A percentile compares a stretch with the other conserved stretches of the same genome.
Conservation (phyloP, 352 stramenopile species). For the Phytopythium helicoides region DNA sequence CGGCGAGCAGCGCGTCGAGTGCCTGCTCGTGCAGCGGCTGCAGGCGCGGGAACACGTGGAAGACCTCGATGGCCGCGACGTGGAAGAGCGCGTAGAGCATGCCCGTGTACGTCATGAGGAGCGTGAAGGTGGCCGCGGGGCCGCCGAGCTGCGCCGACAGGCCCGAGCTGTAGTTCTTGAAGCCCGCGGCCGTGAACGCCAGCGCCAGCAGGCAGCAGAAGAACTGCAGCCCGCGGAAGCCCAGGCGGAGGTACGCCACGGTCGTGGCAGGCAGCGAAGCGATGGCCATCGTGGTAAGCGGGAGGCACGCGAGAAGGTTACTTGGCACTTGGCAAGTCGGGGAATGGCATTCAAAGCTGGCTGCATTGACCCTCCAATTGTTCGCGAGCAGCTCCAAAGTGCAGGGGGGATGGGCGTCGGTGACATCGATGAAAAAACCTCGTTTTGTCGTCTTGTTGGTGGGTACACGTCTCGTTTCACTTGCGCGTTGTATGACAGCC, state of each 20-base stretch:
- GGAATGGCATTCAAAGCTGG: too few species aligned
- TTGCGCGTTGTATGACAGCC: too few species aligned
- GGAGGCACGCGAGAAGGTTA: not conserved
- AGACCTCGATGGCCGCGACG: slow-evolving; percentile 40
- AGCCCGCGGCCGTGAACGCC: slow-evolving; percentile 36
- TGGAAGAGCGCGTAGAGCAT: slow-evolving; percentile 62
- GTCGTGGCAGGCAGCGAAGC: slow-evolving; percentile 18
- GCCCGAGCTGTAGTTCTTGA: slow-evolving; percentile 24
- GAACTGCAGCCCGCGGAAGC: slow-evolving; percentile 46
- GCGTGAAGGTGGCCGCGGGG: slow-evolving; percentile 39
- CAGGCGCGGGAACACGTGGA: slow-evolving; percentile 19
- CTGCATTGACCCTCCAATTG: not conserved
- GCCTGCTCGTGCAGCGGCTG: slow-evolving; percentile 17
- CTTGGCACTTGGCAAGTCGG: not conserved
- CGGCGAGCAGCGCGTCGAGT: slow-evolving; percentile 29
- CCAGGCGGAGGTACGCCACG: slow-evolving; percentile 31
- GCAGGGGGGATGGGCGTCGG: not conserved
- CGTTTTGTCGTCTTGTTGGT: too few species aligned
- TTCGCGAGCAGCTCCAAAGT: not conserved
- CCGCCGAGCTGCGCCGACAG: slow-evolving; percentile 27
- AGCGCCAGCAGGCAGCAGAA: slow-evolving; percentile 56
- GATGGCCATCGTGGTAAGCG: slow-evolving; percentile 8
- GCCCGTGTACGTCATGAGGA: slow-evolving; percentile 57
- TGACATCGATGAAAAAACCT: too few species aligned
- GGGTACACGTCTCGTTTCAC: too few species aligned